A percentile compares a stretch with the other conserved stretches of the same genome.
phyloP scores from a whole-genome alignment of 2,329 filamentous ascomycete species.

The Xylariaceae sp. region DNA sequence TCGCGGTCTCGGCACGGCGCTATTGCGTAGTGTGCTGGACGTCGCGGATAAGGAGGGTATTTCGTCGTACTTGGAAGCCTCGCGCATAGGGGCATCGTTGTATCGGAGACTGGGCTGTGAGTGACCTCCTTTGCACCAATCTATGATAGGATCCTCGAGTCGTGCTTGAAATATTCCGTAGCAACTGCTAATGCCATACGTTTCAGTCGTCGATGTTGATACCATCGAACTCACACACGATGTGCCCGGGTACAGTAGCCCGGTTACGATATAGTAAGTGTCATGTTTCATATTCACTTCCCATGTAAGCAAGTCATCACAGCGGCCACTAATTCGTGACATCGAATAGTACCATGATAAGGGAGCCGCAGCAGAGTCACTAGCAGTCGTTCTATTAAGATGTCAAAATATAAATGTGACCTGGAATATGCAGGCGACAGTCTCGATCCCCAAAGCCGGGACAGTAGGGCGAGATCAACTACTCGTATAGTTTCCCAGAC shows the following conservation, averaged over 20 bases:
- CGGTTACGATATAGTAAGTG: conserved; percentile 10
- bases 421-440: background rate
- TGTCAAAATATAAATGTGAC: too few species aligned
- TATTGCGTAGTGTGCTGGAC: conserved; percentile 22
- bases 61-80: conserved; percentile 22
- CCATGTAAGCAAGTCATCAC: background rate
- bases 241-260: conserved; percentile 2
- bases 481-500: background rate
- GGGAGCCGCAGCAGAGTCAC: conserved; percentile 1
- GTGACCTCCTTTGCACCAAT: background rate
- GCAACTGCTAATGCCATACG: background rate
- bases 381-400: background rate
- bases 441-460: background rate
- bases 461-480: background rate
- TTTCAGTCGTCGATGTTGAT: conserved; percentile 17
- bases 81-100: conserved; percentile 21
- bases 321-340: background rate
- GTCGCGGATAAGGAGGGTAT: conserved; percentile 24
- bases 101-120: conserved; percentile 24
- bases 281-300: background rate
- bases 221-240: conserved; percentile 18
- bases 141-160: too few species aligned
- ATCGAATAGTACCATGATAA: conserved; percentile 6
- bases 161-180: background rate
- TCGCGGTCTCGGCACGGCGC: conserved; percentile 24